Percentiles rank a stretch among this genome's conserved stretches.
phyloP scores from a whole-genome alignment of 2,329 filamentous ascomycete genomes.

The Aspergillus sp. region DNA sequence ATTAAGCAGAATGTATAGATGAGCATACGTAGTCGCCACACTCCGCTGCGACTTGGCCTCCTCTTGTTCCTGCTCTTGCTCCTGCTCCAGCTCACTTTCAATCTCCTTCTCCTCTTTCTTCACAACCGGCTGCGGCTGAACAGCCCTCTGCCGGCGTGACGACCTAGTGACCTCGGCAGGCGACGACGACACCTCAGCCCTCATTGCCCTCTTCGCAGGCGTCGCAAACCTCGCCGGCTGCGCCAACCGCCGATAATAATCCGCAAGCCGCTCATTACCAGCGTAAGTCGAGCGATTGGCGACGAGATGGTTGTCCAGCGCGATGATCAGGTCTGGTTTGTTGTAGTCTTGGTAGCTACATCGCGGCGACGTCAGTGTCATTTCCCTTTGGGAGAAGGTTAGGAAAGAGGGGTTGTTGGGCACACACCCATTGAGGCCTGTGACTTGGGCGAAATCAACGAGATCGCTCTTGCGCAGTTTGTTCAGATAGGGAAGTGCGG shows the following conservation, averaged over 20 bases:
- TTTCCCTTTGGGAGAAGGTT: not conserved
- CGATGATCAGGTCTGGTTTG: constrained; percentile 71
- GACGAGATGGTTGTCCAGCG: constrained; percentile 66
- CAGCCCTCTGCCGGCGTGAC: constrained; percentile 30
- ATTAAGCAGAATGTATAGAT: too few relatives aligned
- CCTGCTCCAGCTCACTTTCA: not conserved
- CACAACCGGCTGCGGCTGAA: constrained; percentile 28
- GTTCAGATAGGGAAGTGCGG: constrained; percentile 64
- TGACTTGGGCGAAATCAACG: constrained; percentile 62
- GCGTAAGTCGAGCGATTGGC: constrained; percentile 61
- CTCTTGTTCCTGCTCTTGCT: not conserved
- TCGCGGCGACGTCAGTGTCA: not conserved
- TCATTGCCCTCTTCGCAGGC: constrained; percentile 44
- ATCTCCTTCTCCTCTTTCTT: constrained; percentile 31
- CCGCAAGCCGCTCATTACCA: constrained; percentile 57
- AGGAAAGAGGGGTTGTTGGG: not conserved
- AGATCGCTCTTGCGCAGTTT: constrained; percentile 78
- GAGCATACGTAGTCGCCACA: not conserved
- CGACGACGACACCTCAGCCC: constrained; percentile 24
- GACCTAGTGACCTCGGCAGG: constrained; percentile 13
- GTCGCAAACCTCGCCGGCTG: constrained; percentile 35
- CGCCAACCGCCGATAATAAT: constrained; percentile 61
- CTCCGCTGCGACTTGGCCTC: not conserved
- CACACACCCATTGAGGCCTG: constrained; percentile 67
- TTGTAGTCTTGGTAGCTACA: constrained; percentile 61